Evolutionary conservation across 225 moss, liverwort and hornwort species (phyloP).

Genomic region (Pseudoscleropodium purum): DNA sequence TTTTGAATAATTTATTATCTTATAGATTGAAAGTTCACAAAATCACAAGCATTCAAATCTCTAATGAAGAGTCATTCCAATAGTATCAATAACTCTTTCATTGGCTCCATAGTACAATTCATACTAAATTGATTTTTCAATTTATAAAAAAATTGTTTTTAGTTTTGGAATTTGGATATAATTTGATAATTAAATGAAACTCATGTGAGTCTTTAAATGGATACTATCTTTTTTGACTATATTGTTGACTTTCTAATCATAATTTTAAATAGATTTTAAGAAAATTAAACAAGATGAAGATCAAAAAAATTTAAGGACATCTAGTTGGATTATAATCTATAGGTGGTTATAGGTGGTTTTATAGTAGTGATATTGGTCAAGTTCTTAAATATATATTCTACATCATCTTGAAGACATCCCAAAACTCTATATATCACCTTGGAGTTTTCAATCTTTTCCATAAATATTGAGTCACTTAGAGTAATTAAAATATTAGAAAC

Average conservation of each 20-base stretch:
- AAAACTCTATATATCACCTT: neutral
- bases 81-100: neutral
- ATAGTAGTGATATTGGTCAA: neutral
- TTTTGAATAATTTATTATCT: neutral
- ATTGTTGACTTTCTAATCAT: accelerated
- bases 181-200: too few relatives aligned
- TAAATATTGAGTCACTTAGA: too few relatives aligned
- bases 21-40: neutral
- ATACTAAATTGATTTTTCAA: neutral
- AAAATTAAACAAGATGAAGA: neutral
- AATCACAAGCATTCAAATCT: neutral
- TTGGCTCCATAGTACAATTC: too few relatives aligned
- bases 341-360: neutral
- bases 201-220: too few relatives aligned
- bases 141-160: neutral
- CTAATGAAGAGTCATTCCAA: neutral
- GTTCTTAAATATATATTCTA: neutral
- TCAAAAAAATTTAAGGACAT: neutral
- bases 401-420: neutral
- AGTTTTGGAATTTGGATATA: neutral
- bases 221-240: neutral
- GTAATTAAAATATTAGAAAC: neutral
- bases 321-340: neutral
- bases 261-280: neutral
- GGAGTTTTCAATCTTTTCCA: neutral